Evolutionary conservation across 768 basidiomycete species (phyloP).

Genomic region (Gyrodon lividus): DNA sequence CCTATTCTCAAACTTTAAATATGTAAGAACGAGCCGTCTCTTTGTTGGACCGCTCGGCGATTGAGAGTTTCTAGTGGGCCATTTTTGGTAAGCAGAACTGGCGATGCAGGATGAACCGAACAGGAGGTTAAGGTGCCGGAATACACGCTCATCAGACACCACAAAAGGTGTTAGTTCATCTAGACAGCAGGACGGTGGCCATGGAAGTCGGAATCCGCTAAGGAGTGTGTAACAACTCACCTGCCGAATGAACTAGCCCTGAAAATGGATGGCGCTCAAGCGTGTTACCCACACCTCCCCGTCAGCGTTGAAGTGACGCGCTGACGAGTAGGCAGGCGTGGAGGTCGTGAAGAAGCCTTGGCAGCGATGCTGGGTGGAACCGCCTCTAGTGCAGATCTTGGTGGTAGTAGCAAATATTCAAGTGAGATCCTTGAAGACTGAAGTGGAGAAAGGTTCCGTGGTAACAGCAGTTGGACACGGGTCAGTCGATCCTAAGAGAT

Average conservation of each 20-base stretch:
- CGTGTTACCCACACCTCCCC: constrained; percentile 83
- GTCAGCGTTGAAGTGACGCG: constrained; percentile 69
- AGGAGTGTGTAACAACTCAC: constrained; percentile 89
- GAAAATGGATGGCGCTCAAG: constrained; percentile 91
- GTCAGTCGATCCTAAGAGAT: constrained; percentile 83
- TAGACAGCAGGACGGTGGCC: constrained; percentile 87
- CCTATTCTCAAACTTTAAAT: constrained; percentile 77
- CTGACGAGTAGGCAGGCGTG: constrained; percentile 77
- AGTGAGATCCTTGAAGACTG: constrained; percentile 85
- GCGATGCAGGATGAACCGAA: constrained; percentile 71
- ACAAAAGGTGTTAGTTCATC: constrained; percentile 85
- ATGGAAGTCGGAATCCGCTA: constrained; percentile 85
- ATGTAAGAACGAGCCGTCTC: constrained; percentile 55
- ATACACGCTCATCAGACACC: constrained; percentile 83
- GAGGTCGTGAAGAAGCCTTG: constrained; percentile 79
- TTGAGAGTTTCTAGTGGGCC: constrained; percentile 72
- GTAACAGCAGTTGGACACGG: constrained; percentile 86
- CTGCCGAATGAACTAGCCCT: constrained; percentile 90
- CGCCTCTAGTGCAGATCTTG: constrained; percentile 85
- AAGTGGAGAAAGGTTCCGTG: constrained; percentile 88
- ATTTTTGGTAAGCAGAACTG: constrained; percentile 75
- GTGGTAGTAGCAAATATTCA: constrained; percentile 89
- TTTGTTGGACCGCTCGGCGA: constrained; percentile 51
- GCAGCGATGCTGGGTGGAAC: constrained; percentile 72
- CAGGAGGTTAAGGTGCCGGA: constrained; percentile 78